Percentiles rank a stretch among this genome's conserved stretches.
phyloP scores from a whole-genome alignment of 73 alveolate genomes.

The Tetrahymena thermophila region DNA sequence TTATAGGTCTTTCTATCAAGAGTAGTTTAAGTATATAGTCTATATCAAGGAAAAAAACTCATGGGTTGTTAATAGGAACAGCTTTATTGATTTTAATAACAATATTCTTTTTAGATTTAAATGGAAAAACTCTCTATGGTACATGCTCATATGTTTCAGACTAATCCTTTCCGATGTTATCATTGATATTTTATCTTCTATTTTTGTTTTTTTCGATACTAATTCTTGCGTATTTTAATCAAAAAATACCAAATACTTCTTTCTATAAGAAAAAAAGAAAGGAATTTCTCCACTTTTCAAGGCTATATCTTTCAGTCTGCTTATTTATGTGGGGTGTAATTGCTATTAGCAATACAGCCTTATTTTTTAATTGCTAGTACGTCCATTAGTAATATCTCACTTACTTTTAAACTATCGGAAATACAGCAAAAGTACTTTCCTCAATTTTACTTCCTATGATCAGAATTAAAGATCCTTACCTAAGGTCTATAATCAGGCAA shows the following conservation, averaged over 20 bases:
- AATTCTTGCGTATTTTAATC: not conserved
- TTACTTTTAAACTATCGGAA: not conserved
- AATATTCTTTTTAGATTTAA: not conserved
- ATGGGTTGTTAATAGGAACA: not conserved
- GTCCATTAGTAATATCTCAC: not conserved
- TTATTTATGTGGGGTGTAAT: not conserved
- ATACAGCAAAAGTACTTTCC: not conserved
- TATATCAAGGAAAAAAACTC: not conserved
- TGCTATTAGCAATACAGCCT: not conserved
- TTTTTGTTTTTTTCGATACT: not conserved
- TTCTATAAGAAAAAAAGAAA: not conserved
- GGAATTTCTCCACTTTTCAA: not conserved
- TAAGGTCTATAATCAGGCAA: not conserved
- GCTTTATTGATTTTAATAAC: not conserved
- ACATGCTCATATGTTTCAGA: not conserved
- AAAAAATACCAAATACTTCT: not conserved
- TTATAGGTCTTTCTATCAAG: not conserved
- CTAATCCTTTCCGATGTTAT: not conserved
- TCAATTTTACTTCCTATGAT: not conserved
- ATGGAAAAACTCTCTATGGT: not conserved
- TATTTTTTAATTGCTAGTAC: not conserved
- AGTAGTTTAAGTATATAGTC: not conserved
- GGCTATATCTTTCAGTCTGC: not conserved
- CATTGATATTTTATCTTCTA: not conserved
- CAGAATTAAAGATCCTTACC: not conserved